A percentile compares a stretch with the other conserved stretches of the same genome.
These are phyloP conservation scores for Camelina hispida DNA, from an alignment of 345 rosid genomes.

Conservation along the genomic window DNA sequence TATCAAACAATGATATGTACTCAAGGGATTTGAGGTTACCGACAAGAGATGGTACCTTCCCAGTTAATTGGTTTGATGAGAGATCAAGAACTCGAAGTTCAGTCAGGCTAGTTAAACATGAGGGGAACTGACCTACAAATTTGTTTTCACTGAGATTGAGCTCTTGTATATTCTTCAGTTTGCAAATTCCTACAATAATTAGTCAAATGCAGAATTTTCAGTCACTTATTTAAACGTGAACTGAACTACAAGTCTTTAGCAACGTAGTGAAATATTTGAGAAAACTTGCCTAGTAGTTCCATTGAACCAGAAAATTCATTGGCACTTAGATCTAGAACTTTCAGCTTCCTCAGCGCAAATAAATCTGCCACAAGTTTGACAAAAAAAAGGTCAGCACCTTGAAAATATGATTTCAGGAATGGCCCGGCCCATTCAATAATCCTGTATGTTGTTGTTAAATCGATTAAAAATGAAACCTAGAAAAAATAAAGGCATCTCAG, in stretches of 20 bases:
- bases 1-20: too few species aligned
- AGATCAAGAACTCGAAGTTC: neutral
- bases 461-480: too few species aligned
- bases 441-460: too few species aligned
- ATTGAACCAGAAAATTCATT: neutral
- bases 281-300: constrained; percentile 25
- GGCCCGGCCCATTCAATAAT: too few species aligned
- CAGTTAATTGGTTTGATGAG: too few species aligned
- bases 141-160: too few species aligned
- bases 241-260: too few species aligned
- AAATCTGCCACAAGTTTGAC: neutral
- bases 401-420: too few species aligned
- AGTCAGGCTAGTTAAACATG: neutral
- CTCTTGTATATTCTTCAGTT: constrained; percentile 21
- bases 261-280: too few species aligned
- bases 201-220: neutral
- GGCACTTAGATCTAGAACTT: constrained; percentile 18
- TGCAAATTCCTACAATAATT: neutral
- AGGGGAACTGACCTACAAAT: neutral
- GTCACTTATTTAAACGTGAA: too few species aligned
- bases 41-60: too few species aligned
- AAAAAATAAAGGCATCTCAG: neutral
- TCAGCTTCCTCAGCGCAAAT: neutral
- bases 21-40: too few species aligned
- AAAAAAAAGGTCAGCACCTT: neutral